Evolutionary conservation across 352 stramenopile genomes (phyloP).

Genomic region (Phytopythium oedochilum): DNA sequence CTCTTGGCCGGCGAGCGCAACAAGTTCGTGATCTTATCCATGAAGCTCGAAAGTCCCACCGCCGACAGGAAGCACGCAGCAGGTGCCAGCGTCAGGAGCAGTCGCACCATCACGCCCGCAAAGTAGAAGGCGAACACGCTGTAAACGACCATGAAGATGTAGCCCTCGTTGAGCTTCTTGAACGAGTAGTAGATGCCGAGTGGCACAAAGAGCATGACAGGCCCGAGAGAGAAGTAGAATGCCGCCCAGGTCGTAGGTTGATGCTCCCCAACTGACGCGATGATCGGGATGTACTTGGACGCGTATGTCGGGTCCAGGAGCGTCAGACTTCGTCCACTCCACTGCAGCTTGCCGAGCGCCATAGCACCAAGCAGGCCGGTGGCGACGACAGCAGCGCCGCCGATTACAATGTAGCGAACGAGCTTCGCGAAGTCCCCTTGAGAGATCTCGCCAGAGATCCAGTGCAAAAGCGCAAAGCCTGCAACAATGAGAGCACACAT

Average conservation of each 20-base stretch:
- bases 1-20: background rate
- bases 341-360: conserved; percentile 79
- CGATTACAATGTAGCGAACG: conserved; percentile 30
- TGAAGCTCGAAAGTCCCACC: conserved; percentile 68
- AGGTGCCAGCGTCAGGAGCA: conserved; percentile 90
- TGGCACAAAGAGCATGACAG: conserved; percentile 83
- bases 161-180: conserved; percentile 48
- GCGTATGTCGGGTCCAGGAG: conserved; percentile 92
- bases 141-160: conserved; percentile 92
- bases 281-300: conserved; percentile 95
- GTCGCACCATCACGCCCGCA: conserved; percentile 90
- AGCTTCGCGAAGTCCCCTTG: conserved; percentile 38
- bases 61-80: conserved; percentile 87
- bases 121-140: conserved; percentile 91
- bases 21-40: conserved; percentile 34
- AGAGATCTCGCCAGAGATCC: conserved; percentile 42
- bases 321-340: conserved; percentile 89
- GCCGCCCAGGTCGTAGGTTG: conserved; percentile 90
- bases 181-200: conserved; percentile 89
- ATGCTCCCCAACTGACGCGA: conserved; percentile 93
- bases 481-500: conserved; percentile 7
- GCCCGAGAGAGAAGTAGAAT: conserved; percentile 92
- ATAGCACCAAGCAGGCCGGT: conserved; percentile 43
- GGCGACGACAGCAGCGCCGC: conserved; percentile 27
- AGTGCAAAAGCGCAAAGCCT: conserved; percentile 57